A percentile compares a stretch with the other conserved stretches of the same genome.
Evolutionary conservation across 2,329 filamentous ascomycete genomes (phyloP).

Genomic region (Plectosphaerella plurivora): DNA sequence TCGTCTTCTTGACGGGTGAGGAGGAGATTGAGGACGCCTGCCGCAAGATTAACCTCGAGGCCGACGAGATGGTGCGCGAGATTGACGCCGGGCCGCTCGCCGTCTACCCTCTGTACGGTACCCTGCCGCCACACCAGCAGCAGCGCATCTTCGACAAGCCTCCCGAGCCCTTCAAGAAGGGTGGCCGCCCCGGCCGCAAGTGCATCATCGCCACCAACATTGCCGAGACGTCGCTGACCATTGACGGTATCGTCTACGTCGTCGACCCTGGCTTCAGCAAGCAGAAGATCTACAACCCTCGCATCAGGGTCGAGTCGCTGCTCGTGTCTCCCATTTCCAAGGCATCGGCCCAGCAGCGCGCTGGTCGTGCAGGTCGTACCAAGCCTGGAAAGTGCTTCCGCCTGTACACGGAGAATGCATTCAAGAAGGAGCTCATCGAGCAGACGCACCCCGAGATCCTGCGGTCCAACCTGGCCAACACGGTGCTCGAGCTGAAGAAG

Average conservation of each 20-base stretch:
- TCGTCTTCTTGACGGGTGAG: conserved; percentile 94
- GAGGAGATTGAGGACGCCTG: conserved; percentile 98
- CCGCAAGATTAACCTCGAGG: conserved; percentile 84
- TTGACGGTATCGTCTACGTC: conserved; percentile 98
- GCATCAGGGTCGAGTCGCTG: conserved; percentile 92
- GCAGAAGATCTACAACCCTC: conserved; percentile 98
- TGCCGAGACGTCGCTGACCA: conserved; percentile 94
- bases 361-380: conserved; percentile 98
- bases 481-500: conserved; percentile 95
- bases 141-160: conserved; percentile 93
- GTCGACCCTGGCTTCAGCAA: conserved; percentile 99
- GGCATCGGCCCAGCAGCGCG: conserved; percentile 92
- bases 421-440: conserved; percentile 97
- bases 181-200: conserved; percentile 86
- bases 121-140: conserved; percentile 86
- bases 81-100: conserved; percentile 85
- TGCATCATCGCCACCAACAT: conserved; percentile 96
- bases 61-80: conserved; percentile 86
- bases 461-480: conserved; percentile 89
- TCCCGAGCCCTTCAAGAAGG: conserved; percentile 65
- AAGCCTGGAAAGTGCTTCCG: conserved; percentile 98
- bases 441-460: conserved; percentile 96
- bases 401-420: conserved; percentile 89
- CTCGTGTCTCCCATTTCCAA: conserved; percentile 98
- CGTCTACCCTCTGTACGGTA: conserved; percentile 92